A percentile compares a stretch with the other conserved stretches of the same genome.
Conservation (phyloP, 2,329 filamentous ascomycete genomes). For the Penicillium decumbens region DNA sequence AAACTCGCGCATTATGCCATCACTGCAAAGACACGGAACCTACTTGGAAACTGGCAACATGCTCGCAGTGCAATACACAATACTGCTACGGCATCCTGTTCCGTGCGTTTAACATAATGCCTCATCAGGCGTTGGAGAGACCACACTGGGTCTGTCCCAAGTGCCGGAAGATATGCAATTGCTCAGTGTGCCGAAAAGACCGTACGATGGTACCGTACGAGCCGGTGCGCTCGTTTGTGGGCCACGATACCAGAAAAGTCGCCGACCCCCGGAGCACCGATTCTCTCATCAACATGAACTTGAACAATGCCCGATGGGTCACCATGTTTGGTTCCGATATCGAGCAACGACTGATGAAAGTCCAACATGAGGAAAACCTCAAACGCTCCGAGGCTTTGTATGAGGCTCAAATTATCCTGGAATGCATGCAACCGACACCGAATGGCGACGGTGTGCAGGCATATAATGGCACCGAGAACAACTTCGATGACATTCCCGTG, state of each 20-base stretch:
- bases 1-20: constrained; percentile 62
- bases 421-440: constrained; percentile 3
- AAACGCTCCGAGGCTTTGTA: constrained; percentile 44
- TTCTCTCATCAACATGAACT: constrained; percentile 80
- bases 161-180: constrained; percentile 82
- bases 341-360: constrained; percentile 45
- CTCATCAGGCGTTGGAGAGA: constrained; percentile 73
- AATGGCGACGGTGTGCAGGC: background rate
- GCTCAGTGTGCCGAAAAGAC: constrained; percentile 68
- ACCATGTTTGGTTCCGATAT: constrained; percentile 54
- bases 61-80: constrained; percentile 66
- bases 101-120: constrained; percentile 85
- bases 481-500: constrained; percentile 37
- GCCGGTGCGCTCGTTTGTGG: constrained; percentile 80
- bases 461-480: background rate
- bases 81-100: constrained; percentile 96
- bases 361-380: constrained; percentile 53
- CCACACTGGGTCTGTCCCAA: constrained; percentile 83
- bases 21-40: constrained; percentile 77
- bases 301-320: constrained; percentile 83
- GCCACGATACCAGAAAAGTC: constrained; percentile 84
- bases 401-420: constrained; percentile 43
- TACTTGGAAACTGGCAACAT: constrained; percentile 78
- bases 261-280: constrained; percentile 90
- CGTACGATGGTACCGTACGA: constrained; percentile 71